Conservation (phyloP, 2,329 filamentous ascomycete species). For the Sclerotinia sclerotiorum region DNA sequence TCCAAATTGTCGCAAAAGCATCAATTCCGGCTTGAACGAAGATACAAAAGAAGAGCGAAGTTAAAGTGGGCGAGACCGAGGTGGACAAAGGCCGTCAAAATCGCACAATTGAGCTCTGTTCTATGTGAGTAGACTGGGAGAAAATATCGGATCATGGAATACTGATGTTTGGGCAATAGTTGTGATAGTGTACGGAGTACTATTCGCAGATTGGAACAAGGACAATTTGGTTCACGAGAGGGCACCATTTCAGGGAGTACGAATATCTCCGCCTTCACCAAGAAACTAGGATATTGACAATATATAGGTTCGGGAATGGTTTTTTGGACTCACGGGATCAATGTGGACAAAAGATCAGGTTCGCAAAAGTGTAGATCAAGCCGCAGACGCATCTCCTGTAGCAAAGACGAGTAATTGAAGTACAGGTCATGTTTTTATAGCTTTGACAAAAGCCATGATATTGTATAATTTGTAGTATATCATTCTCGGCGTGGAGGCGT, state of each 20-base stretch:
- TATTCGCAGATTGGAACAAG: constrained; percentile 60
- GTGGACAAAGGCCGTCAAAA: constrained; percentile 64
- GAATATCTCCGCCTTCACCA: constrained; percentile 29
- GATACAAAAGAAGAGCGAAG: constrained; percentile 69
- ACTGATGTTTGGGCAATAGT: constrained; percentile 42
- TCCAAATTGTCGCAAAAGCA: constrained; percentile 66
- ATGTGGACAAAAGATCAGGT: constrained; percentile 38
- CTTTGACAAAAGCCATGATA: background rate
- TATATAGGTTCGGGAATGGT: constrained; percentile 44
- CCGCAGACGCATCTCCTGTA: constrained; percentile 31
- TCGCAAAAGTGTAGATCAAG: constrained; percentile 25
- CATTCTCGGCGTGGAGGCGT: constrained; percentile 17
- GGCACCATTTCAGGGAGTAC: constrained; percentile 53
- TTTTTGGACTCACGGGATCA: constrained; percentile 44
- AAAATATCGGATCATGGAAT: background rate
- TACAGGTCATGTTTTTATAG: background rate
- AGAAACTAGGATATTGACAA: constrained; percentile 24
- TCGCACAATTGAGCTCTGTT: constrained; percentile 54
- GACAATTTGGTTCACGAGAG: constrained; percentile 34
- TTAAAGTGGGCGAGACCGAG: constrained; percentile 60
- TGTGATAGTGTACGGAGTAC: constrained; percentile 55
- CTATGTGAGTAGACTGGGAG: constrained; percentile 34
- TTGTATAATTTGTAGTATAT: constrained; percentile 17
- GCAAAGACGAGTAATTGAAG: constrained; percentile 28
- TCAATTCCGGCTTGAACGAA: constrained; percentile 75